Evolutionary conservation across 1,139 yeast species (phyloP), one percentile per base, ranked within the genome.

Genomic region (Spencermartinsiella ligniputridi): DNA sequence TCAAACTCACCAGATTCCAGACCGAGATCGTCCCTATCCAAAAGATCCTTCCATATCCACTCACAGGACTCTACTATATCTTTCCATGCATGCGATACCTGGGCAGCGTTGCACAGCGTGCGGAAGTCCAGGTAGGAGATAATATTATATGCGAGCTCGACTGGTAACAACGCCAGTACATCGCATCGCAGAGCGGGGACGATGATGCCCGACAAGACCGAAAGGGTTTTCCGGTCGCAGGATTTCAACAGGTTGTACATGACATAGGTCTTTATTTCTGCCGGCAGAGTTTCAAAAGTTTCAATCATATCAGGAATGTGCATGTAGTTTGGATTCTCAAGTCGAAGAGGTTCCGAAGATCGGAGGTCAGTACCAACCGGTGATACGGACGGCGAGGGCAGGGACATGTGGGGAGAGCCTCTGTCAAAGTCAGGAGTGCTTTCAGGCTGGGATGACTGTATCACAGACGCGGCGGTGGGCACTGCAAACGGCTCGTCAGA

Each of bases 1-100:
- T 47, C 44, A 17, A 63, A 30, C 35, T 67, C 71, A 15, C 43
- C 49, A 2, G 48, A 50, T 1, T 58, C 50, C 11, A 53, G 44
- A 3, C 39, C 35, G 35, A 59, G 57, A 36, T 55, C 60, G 42
- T 68, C 74, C 6, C 45, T 40, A 13, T 54, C 59, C n/a, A 70
- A 52, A 9, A 67, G 56, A 18, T 53, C 54, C 43, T 61, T 61
- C 75, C 75, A 70, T 8, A 69, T 52, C 52, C 57, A 57, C 30
- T 81, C 78, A 21, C 76, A 70, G 27, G 76, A 75, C 48, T 78
- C 81, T 18, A 85, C 75, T 18, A 84, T 63, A 39, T 68, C 64
- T 51, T 76, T 73, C 97, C 97, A 92, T 43, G 69, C 69, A 41
- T 71, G 74, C 48, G 85, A 84, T 1, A 89, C 96, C 48, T 72